Base-by-base conservation (phyloP, 169 alveolate species). In the Plasmodium relictum region DNA sequence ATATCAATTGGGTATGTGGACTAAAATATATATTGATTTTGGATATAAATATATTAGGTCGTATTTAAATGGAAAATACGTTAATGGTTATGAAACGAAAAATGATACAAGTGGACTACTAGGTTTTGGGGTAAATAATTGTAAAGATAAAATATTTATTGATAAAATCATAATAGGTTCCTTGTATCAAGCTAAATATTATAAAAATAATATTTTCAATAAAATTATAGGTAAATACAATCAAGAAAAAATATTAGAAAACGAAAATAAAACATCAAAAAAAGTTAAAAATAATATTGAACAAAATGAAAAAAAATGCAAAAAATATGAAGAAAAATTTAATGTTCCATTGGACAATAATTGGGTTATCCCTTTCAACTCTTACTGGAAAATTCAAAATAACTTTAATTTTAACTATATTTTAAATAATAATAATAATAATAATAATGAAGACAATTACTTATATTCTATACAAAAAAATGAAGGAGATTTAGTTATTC, bases 81-180 rank as follows among this genome's bases (percentile, higher is more conserved):
- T 41, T 10, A 39, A 16, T 44, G 91, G 91, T 42, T 83, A 68
- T 83, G 66, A 83, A 83, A 52, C 86, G 41, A 22, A 70, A 62
- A 69, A 69, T 83, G 73, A 83, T 56, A 18, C 85, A 39, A 54
- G 22, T 26, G 91, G 91, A 39, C 39, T 68, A 20, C 44, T 83
- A 83, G 91, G 91, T n/a, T 42, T 83, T 68, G 91, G 91, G 8
- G 22, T 83, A n/a, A 83, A 83, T 61, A 58, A 70, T 45, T 66
- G 74, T 26, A 83, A 70, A 61, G 91, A 83, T 37, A 83, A 83
- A 83, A 58, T 83, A 37, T 83, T 69, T 69, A 56, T 83, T 18
- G 91, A 83, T 56, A 83, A 83, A 83, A 26, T 83, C 18, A 86
- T 83, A 16, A 83, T 83, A 56, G 91, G 91, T n/a, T 83, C 91